Evolutionary conservation across 495 filamentous ascomycete genomes (phyloP).

Genomic region (Neurospora terricola): DNA sequence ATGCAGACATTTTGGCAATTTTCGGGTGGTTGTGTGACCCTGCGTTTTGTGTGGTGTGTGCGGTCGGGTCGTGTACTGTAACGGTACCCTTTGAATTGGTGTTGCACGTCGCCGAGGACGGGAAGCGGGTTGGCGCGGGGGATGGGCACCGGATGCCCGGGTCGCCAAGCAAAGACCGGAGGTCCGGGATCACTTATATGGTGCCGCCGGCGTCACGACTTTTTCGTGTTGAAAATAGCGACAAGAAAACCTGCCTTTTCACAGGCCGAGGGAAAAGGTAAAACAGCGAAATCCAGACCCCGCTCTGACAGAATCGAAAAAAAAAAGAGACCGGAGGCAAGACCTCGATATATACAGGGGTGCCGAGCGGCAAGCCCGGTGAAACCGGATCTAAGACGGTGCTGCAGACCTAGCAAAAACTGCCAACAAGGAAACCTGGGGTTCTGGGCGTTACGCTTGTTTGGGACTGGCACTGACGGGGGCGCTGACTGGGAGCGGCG

Average conservation of each 20-base stretch:
- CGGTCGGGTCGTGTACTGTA: neutral
- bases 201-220: neutral
- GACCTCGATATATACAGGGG: neutral
- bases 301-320: neutral
- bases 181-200: neutral
- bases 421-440: neutral
- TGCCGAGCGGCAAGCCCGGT: conserved; percentile 4
- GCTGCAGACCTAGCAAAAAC: neutral
- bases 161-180: neutral
- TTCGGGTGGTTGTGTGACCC: neutral
- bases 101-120: conserved; percentile 1
- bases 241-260: neutral
- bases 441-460: neutral
- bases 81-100: neutral
- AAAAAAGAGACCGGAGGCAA: neutral
- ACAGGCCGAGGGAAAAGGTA: neutral
- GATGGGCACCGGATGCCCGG: neutral
- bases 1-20: conserved; percentile 12
- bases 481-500: neutral
- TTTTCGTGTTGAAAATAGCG: neutral
- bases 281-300: neutral
- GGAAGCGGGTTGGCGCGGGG: neutral
- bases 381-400: neutral
- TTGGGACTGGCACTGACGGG: neutral
- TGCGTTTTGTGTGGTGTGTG: neutral